These are phyloP conservation scores for Colletotrichum plurivorum DNA, from an alignment of 2,329 filamentous ascomycete species.

Conservation along the genomic window DNA sequence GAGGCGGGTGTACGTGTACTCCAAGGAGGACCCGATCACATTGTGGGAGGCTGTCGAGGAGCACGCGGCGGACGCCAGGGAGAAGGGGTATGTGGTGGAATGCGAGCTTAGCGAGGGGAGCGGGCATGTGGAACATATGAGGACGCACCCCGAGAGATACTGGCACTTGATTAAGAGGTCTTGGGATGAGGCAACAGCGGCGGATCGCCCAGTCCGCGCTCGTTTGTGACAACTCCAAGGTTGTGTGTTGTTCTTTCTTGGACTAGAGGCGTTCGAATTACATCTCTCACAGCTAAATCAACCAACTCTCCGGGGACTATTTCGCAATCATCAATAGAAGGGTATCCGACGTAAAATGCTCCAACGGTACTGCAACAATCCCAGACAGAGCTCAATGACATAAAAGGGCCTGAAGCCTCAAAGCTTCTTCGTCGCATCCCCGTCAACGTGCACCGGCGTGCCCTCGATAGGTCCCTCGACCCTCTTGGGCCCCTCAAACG, in stretches of 20 bases:
- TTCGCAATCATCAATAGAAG: no score
- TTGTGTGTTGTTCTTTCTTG: background rate
- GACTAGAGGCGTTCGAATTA: background rate
- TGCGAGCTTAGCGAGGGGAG: slow-evolving; percentile 69
- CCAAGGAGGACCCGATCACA: slow-evolving; percentile 56
- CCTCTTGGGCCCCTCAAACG: slow-evolving; percentile 32
- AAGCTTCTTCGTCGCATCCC: background rate
- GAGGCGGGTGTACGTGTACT: slow-evolving; percentile 28
- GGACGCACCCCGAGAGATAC: slow-evolving; percentile 68
- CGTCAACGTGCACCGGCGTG: background rate
- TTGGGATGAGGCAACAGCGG: slow-evolving; percentile 45
- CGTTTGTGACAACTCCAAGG: background rate
- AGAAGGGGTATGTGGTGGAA: slow-evolving; percentile 63
- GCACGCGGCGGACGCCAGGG: slow-evolving; percentile 63
- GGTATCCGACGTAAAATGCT: background rate
- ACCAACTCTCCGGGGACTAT: no score
- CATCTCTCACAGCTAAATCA: no score
- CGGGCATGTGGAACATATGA: slow-evolving; percentile 73
- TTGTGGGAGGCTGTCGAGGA: slow-evolving; percentile 67
- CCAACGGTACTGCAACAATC: background rate
- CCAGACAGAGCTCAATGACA: background rate
- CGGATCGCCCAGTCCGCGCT: background rate
- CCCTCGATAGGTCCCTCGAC: slow-evolving; percentile 23
- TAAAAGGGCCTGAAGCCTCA: background rate
- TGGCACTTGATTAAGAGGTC: slow-evolving; percentile 60